Base-by-base conservation (phyloP, 768 basidiomycete species). In the Lentinula sp. region DNA sequence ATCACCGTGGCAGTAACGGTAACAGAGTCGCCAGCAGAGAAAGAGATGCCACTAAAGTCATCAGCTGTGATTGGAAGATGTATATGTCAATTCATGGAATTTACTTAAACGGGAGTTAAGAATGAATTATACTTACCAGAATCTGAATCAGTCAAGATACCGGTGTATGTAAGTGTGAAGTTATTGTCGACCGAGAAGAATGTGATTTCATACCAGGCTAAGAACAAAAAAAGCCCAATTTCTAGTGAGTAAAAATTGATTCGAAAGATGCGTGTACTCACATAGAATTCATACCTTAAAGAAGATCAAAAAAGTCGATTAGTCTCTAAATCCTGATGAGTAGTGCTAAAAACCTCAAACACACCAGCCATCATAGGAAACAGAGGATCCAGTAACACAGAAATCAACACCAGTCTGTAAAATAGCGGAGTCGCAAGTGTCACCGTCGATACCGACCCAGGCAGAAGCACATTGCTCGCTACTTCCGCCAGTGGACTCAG, bases 361-460 rank as follows among this genome's bases (percentile, higher is more conserved):
- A 4, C 16, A 59, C 57, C 46, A 48, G 18, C 45, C 59, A 43
- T 60, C 59, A 28, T 46, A 61, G 9, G 39, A 41, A 8, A 61
- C 61, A 13, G 42, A 43, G 23, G 51, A 20, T 43, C 43, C 61
- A 23, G 23, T 18, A 35, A 61, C 53, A 35, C 39, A 45, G 45
- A 61, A 61, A 32, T 61, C 61, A 28, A 61, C 48, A 62, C 61
- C 61, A 51, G 56, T 51, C 28, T 62, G 61, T 35, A 62, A 36
- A 42, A 62, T 62, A 41, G 61, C 43, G 48, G 43, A 52, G 3
- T 33, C n/a, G 15, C 37, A 48, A 39, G 61, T 62, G 36, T 62
- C 61, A 39, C 61, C 61, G 42, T 62, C 61, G 41, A 62, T 62
- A 15, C 61, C 61, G 36, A 62, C 61, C 61, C 61, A 62, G 23